Percentiles rank a stretch among this genome's conserved stretches.
Conservation (phyloP, 2,329 filamentous ascomycete genomes). For the Anthostomella pinea region DNA sequence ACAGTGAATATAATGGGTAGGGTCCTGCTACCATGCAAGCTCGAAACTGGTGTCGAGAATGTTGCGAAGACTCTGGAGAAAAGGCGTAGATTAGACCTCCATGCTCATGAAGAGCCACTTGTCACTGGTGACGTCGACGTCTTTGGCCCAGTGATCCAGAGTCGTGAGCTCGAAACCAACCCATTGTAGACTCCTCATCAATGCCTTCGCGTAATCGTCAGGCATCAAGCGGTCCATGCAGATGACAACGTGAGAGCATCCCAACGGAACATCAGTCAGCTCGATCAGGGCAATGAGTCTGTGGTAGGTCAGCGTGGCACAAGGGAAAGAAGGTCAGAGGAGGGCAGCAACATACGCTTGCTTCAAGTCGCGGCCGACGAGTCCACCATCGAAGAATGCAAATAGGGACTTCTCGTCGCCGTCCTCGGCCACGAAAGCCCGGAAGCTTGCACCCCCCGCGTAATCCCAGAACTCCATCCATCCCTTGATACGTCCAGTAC, state of each 20-base stretch:
- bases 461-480: conserved; percentile 87
- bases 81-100: conserved; percentile 74
- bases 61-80: too few relatives aligned
- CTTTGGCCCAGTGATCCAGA: conserved; percentile 70
- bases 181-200: conserved; percentile 85
- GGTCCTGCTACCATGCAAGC: too few relatives aligned
- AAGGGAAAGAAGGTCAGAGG: not conserved
- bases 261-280: conserved; percentile 73
- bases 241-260: conserved; percentile 73
- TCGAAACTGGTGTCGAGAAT: too few relatives aligned
- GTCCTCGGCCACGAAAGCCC: conserved; percentile 76
- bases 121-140: conserved; percentile 65
- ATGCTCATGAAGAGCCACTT: conserved; percentile 86
- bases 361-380: conserved; percentile 76
- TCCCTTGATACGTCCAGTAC: conserved; percentile 45
- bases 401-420: conserved; percentile 73
- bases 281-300: conserved; percentile 90
- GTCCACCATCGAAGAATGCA: conserved; percentile 75
- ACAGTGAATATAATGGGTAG: not conserved
- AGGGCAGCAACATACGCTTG: conserved; percentile 61
- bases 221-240: conserved; percentile 73
- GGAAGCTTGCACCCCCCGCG: conserved; percentile 76
- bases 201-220: conserved; percentile 58
- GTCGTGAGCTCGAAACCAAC: conserved; percentile 85
- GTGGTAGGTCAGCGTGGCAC: conserved; percentile 28